These are phyloP conservation scores for Chenopodium quinoa DNA, from an alignment of 148 eudicot genomes.

Conservation along the genomic window DNA sequence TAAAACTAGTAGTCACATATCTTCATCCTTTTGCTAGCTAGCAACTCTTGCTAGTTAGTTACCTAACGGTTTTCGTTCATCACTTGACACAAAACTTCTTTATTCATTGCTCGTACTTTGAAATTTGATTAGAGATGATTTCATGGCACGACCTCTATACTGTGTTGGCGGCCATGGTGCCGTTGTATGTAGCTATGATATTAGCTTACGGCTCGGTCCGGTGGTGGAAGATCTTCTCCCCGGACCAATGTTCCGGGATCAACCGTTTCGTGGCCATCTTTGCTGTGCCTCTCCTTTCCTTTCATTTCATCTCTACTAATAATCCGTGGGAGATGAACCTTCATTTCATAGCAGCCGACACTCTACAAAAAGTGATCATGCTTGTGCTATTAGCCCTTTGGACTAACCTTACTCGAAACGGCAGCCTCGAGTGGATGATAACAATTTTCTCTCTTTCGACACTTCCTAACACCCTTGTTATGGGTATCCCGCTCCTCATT, in stretches of 20 bases:
- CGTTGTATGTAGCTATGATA: conserved; percentile 82
- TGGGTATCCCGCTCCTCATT: conserved; percentile 71
- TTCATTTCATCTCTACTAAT: conserved; percentile 75
- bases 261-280: conserved; percentile 79
- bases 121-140: conserved; percentile 37
- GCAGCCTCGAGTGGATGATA: conserved; percentile 69
- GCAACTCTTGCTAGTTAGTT: conserved; percentile 2
- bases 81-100: too few relatives aligned
- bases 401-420: conserved; percentile 52
- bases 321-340: conserved; percentile 66
- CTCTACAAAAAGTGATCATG: conserved; percentile 65
- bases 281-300: conserved; percentile 68
- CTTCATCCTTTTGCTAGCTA: background rate
- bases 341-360: conserved; percentile 69
- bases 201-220: conserved; percentile 82
- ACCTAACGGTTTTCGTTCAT: background rate
- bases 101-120: background rate
- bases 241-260: conserved; percentile 86
- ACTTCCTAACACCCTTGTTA: conserved; percentile 70
- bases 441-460: conserved; percentile 69
- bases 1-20: background rate
- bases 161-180: conserved; percentile 73
- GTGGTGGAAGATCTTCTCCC: conserved; percentile 85
- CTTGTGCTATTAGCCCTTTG: conserved; percentile 42
- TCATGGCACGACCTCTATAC: conserved; percentile 70